Evolutionary conservation across 148 eudicot genomes (phyloP).

Genomic region (Euryodendron excelsum): DNA sequence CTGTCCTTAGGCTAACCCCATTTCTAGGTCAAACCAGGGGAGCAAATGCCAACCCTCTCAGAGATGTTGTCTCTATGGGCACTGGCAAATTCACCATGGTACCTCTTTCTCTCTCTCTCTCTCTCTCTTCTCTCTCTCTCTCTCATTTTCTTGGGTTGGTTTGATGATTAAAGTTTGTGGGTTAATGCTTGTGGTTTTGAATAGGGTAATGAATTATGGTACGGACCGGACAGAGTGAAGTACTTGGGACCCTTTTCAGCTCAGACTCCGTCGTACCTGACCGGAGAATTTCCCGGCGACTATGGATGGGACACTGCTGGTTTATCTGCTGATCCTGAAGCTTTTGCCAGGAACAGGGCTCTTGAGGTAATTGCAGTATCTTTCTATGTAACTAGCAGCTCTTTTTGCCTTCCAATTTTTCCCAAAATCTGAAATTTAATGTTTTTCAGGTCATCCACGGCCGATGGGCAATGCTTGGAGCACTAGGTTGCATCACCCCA

Average conservation of each 20-base stretch:
- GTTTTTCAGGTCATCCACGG: constrained; percentile 68
- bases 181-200: constrained; percentile 17
- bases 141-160: not conserved
- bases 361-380: constrained; percentile 59
- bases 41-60: constrained; percentile 52
- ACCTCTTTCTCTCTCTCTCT: constrained; percentile 7
- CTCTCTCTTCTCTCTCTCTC: not conserved
- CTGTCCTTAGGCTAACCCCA: constrained; percentile 66
- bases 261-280: constrained; percentile 85
- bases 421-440: not conserved
- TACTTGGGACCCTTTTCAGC: constrained; percentile 94
- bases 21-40: constrained; percentile 71
- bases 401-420: too few relatives aligned
- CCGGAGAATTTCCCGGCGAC: constrained; percentile 89
- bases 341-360: constrained; percentile 86
- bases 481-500: constrained; percentile 78
- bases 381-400: too few relatives aligned
- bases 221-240: constrained; percentile 86
- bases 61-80: constrained; percentile 69
- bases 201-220: constrained; percentile 84
- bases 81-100: constrained; percentile 69
- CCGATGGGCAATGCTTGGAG: constrained; percentile 91
- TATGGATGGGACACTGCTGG: constrained; percentile 99
- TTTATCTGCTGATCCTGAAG: constrained; percentile 92
- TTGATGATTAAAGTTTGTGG: not conserved